Conservation (phyloP, 208 protist genomes). For the Leishmania turanica region DNA sequence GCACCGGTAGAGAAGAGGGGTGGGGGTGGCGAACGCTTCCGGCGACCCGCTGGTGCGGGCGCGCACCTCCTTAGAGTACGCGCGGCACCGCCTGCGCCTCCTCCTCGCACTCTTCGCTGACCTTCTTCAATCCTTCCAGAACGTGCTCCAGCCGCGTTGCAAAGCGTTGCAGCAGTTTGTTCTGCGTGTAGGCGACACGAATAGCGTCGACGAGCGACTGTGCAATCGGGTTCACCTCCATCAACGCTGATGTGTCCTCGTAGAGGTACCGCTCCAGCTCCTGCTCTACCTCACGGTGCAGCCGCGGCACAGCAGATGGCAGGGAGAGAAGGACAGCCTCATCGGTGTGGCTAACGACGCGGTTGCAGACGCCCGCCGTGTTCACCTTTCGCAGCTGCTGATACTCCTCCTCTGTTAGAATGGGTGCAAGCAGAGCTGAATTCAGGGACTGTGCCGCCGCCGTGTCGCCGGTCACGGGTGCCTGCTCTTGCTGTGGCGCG, state of each 20-base stretch:
- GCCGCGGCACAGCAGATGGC: constrained; percentile 34
- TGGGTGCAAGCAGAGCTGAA: neutral
- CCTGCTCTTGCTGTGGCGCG: neutral
- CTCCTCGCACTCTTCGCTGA: constrained; percentile 32
- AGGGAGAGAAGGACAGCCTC: constrained; percentile 65
- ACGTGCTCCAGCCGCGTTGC: constrained; percentile 34
- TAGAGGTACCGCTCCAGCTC: constrained; percentile 75
- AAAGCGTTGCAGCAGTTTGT: constrained; percentile 53
- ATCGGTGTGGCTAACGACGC: constrained; percentile 50
- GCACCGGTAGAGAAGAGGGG: neutral
- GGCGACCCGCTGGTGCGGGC: neutral
- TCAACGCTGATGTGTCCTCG: constrained; percentile 65
- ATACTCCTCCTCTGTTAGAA: constrained; percentile 28
- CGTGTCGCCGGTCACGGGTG: neutral
- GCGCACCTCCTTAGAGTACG: neutral
- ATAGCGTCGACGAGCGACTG: constrained; percentile 41
- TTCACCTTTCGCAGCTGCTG: constrained; percentile 27
- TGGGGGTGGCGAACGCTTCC: neutral
- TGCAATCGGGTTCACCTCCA: constrained; percentile 48
- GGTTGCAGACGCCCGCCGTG: constrained; percentile 41
- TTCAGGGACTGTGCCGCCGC: neutral
- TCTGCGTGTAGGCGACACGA: constrained; percentile 67
- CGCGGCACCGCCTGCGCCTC: neutral
- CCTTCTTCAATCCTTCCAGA: constrained; percentile 43
- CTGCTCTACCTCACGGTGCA: constrained; percentile 71